These are phyloP conservation scores for Bathelium albidoporum DNA, from an alignment of 495 filamentous ascomycete species.

Conservation along the genomic window DNA sequence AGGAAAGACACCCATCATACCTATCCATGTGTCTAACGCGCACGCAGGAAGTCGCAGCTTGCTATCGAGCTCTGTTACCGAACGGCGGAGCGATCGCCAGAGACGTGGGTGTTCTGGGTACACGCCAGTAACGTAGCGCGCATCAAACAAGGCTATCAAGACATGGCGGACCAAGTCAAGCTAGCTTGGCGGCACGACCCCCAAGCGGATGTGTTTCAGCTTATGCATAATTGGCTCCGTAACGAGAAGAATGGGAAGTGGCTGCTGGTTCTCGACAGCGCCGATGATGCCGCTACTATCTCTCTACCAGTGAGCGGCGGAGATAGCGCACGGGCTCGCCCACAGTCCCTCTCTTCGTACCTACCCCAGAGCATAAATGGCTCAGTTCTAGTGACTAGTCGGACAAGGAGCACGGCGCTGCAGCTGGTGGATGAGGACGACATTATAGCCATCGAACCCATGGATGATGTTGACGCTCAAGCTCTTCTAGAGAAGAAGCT, in stretches of 20 bases:
- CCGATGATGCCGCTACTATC: constrained; percentile 38
- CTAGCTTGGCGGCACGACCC: constrained; percentile 22
- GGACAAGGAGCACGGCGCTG: not conserved
- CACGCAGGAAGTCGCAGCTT: constrained; percentile 42
- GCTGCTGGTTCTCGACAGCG: constrained; percentile 45
- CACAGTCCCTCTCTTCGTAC: not conserved
- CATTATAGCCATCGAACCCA: not conserved
- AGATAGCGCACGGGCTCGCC: not conserved
- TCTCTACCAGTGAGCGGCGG: not conserved
- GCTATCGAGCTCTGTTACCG: constrained; percentile 41
- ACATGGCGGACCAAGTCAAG: constrained; percentile 21
- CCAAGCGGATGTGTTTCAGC: constrained; percentile 26
- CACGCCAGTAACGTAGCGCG: constrained; percentile 23
- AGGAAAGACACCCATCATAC: not conserved
- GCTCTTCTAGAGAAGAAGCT: constrained; percentile 8
- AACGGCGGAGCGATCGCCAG: constrained; percentile 18
- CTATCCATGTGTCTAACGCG: constrained; percentile 3
- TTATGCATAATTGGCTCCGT: constrained; percentile 34
- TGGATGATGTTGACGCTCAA: constrained; percentile 3
- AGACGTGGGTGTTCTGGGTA: constrained; percentile 23
- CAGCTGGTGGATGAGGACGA: not conserved
- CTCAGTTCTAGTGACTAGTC: not conserved
- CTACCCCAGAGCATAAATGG: too few species aligned
- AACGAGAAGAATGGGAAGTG: constrained; percentile 30
- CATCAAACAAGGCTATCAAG: constrained; percentile 19